Base-by-base conservation (phyloP, 352 stramenopile genomes). In the Globisporangium yorkense region DNA sequence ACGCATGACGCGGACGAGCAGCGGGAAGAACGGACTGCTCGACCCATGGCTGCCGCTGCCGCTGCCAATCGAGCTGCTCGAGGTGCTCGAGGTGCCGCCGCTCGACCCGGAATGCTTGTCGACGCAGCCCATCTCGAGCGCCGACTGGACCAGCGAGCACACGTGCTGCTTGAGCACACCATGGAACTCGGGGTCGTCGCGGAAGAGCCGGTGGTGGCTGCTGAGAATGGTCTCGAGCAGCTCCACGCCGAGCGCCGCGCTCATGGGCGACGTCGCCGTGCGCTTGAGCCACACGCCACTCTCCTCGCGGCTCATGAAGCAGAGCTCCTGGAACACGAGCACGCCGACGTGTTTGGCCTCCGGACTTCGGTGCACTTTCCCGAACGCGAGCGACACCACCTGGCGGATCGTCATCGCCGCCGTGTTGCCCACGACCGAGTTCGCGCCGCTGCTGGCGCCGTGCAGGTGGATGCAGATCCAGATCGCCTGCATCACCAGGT, bases 381-480 rank as follows among this genome's bases (percentile, higher is more conserved):
- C 82, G 45, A 95, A 96, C 31, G 86, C 82, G 24, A 94, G 76
- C 20, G 87, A 95, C 48, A 96, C 80, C 21, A 96, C 58, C 62
- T 96, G 87, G 1, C 86, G 80, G 62, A 95, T 88, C 59, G 86
- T 95, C 84, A 94, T 92, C 29, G 84, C 84, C 5, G 86, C 86
- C 27, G 86, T 94, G 60, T 95, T 94, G 54, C 80, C 80, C 51
- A 92, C 85, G 41, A 95, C 74, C 13, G 80, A 93, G 62, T 65
- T 91, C 16, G 80, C 77, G 46, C 80, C 75, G 61, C 77, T 88
- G 62, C 80, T 94, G 1, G 70, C 62, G 1, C 74, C 82, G 48
- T 95, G 82, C 24, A 95, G 63, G 44, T 94, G 82, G 47, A 95
- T 70, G 57, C 86, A 94, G 53, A 95, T 94, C 84, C 85, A 92